phyloP scores from a whole-genome alignment of 345 rosid genomes.

The Gossypium thurberi region DNA sequence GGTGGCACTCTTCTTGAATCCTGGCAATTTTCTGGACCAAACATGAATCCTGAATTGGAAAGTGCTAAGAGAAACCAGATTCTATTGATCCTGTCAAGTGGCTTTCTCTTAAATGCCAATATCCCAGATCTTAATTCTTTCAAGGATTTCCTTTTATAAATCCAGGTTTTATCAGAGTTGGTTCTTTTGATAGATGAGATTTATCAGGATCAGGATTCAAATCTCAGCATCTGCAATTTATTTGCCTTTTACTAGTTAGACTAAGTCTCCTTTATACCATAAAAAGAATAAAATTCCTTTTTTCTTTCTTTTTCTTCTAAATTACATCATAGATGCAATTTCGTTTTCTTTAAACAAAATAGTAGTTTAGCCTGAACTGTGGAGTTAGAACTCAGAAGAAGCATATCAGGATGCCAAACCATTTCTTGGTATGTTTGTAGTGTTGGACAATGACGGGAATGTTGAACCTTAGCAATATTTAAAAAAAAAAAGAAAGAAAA shows the following conservation, averaged over 20 bases:
- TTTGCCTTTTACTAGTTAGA: neutral
- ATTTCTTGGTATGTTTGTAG: neutral
- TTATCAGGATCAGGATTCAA: neutral
- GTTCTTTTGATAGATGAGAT: neutral
- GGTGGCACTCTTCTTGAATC: conserved; percentile 3
- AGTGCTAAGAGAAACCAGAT: conserved; percentile 1
- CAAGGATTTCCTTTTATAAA: neutral
- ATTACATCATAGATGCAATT: neutral
- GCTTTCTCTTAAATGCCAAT: neutral
- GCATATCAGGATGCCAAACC: neutral
- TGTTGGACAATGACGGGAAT: neutral
- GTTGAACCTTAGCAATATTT: neutral
- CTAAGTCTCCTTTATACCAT: neutral
- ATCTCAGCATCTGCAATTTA: neutral
- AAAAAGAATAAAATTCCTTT: neutral
- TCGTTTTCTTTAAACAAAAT: neutral
- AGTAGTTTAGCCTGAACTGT: neutral
- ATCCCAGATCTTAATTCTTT: neutral
- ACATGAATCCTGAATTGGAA: neutral
- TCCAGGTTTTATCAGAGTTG: neutral
- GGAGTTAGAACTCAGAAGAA: neutral
- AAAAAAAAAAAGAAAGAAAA: no score
- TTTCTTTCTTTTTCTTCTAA: neutral
- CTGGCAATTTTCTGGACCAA: neutral
- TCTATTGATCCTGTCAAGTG: neutral